These are phyloP conservation scores for Tremella mesenterica DNA, from an alignment of 768 basidiomycete species.

Conservation along the genomic window DNA sequence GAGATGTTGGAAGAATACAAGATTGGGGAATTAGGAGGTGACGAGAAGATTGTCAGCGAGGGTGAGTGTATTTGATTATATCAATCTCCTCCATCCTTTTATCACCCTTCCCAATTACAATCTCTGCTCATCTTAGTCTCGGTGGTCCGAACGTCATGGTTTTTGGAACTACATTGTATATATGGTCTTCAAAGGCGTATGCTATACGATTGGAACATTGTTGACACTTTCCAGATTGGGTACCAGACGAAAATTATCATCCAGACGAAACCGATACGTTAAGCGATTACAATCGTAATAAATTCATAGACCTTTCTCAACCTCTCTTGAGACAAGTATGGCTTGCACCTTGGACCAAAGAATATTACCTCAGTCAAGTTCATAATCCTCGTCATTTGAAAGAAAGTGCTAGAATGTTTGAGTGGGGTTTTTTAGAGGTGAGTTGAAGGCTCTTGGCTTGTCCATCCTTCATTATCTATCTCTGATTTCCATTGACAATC, in stretches of 20 bases:
- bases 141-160: too few relatives aligned
- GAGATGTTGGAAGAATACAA: slow-evolving; percentile 81
- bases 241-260: slow-evolving; percentile 76
- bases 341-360: slow-evolving; percentile 64
- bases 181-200: too few relatives aligned
- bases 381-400: slow-evolving; percentile 87
- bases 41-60: slow-evolving; percentile 66
- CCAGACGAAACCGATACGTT: slow-evolving; percentile 78
- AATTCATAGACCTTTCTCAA: slow-evolving; percentile 81
- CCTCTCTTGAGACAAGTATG: slow-evolving; percentile 79
- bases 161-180: too few relatives aligned
- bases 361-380: slow-evolving; percentile 90
- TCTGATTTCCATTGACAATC: too few relatives aligned
- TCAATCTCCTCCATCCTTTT: not conserved
- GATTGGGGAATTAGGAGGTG: slow-evolving; percentile 71
- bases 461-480: not conserved
- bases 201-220: not conserved
- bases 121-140: too few relatives aligned
- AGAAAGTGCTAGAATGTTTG: slow-evolving; percentile 79
- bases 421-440: slow-evolving; percentile 70
- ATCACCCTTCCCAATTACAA: not conserved
- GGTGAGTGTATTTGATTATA: slow-evolving; percentile 53
- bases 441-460: not conserved
- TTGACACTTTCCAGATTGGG: slow-evolving; percentile 59
- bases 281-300: slow-evolving; percentile 75